These are phyloP conservation scores for Cucurbita ficifolia DNA, from an alignment of 306 rosid genomes.

Conservation along the genomic window DNA sequence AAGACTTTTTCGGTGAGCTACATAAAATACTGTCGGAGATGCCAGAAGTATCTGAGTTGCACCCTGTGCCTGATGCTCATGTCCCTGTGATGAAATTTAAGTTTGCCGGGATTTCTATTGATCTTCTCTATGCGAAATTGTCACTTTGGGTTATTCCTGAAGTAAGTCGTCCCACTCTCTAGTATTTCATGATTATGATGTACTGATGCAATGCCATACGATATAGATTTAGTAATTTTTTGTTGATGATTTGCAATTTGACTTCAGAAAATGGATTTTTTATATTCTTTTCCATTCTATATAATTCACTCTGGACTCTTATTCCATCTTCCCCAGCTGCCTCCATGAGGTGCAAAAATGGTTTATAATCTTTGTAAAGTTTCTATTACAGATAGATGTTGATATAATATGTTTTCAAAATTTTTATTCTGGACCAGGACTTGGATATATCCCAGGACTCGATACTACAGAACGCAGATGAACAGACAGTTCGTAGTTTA, in stretches of 20 bases:
- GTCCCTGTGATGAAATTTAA: conserved; percentile 77
- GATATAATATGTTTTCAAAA: conserved; percentile 1
- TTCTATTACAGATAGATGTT: conserved; percentile 8
- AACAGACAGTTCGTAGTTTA: conserved; percentile 93
- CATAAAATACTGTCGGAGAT: conserved; percentile 60
- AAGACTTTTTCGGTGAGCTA: conserved; percentile 90
- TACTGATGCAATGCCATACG: background rate
- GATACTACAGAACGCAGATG: conserved; percentile 76
- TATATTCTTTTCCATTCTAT: background rate
- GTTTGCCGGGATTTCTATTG: conserved; percentile 75
- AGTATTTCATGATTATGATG: background rate
- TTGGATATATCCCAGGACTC: conserved; percentile 83
- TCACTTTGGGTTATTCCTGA: conserved; percentile 90
- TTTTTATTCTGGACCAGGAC: conserved; percentile 39
- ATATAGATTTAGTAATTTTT: background rate
- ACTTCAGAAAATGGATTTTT: background rate
- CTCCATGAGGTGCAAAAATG: background rate
- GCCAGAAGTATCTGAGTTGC: conserved; percentile 85
- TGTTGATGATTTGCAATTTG: background rate
- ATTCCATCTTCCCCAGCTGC: background rate
- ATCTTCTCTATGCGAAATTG: conserved; percentile 85
- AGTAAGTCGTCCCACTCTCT: conserved; percentile 31
- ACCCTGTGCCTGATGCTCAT: conserved; percentile 93
- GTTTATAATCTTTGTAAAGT: background rate
- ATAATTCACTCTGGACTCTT: background rate